phyloP scores from a whole-genome alignment of 2,329 filamentous ascomycete genomes.

The Apiospora kogelbergensis region DNA sequence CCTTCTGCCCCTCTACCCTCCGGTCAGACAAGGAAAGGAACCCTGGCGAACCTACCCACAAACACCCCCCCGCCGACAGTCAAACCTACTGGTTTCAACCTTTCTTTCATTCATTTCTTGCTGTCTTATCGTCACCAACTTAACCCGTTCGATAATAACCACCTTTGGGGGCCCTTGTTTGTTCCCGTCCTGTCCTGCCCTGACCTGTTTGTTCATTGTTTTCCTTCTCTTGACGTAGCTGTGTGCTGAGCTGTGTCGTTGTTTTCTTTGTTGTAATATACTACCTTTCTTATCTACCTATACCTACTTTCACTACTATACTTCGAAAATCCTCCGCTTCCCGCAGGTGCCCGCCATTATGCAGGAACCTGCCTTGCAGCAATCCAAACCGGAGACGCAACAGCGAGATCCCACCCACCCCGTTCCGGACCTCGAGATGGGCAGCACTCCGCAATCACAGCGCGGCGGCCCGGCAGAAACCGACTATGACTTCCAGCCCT shows the following conservation, averaged over 20 bases:
- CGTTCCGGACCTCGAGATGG: slow-evolving; percentile 1
- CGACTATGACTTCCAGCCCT: slow-evolving; percentile 7
- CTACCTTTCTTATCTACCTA: neutral
- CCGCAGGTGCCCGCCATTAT: neutral
- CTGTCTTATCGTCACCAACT: neutral
- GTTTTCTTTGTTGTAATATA: neutral
- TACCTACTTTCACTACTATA: neutral
- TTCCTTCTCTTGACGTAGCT: neutral
- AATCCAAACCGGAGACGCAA: neutral
- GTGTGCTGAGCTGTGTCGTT: neutral
- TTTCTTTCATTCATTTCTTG: neutral
- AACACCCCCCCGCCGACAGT: neutral
- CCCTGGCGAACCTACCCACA: slow-evolving; percentile 2
- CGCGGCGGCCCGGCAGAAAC: neutral
- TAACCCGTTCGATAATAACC: neutral
- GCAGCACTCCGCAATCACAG: neutral
- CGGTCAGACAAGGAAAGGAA: slow-evolving; percentile 2
- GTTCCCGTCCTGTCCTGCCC: neutral
- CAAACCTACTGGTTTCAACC: slow-evolving; percentile 1
- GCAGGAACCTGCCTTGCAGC: slow-evolving; percentile 1
- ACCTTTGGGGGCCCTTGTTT: slow-evolving; percentile 6
- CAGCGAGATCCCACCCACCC: neutral
- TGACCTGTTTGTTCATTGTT: neutral
- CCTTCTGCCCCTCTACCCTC: no score
- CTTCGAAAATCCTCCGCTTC: neutral